Conservation (phyloP, 2,329 filamentous ascomycete genomes). For the Diaporthe sp. region DNA sequence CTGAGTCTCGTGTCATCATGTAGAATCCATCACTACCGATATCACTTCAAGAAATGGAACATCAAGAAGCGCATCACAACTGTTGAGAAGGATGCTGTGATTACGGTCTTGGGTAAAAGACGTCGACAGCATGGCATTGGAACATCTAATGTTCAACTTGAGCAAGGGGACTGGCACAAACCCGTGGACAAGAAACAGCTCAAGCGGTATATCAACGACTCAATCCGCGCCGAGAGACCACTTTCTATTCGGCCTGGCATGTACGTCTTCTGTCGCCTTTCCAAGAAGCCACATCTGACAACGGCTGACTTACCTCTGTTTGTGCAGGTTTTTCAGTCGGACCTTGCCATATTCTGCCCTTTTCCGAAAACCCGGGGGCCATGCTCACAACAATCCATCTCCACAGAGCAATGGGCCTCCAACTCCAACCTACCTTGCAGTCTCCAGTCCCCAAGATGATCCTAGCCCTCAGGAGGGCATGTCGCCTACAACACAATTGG, state of each 20-base stretch:
- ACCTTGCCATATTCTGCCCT: slow-evolving; percentile 8
- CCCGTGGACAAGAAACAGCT: slow-evolving; percentile 44
- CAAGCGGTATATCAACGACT: slow-evolving; percentile 43
- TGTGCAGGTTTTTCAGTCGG: slow-evolving; percentile 2
- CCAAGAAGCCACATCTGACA: fast-evolving
- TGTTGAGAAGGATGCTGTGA: slow-evolving; percentile 44
- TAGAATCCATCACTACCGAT: slow-evolving; percentile 43
- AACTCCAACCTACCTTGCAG: slow-evolving; percentile 8
- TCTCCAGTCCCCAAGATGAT: not conserved
- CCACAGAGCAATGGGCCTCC: not conserved
- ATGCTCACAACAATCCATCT: not conserved
- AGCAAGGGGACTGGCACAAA: slow-evolving; percentile 41
- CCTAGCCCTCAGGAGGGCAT: not conserved
- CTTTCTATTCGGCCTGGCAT: slow-evolving; percentile 15
- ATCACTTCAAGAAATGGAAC: slow-evolving; percentile 23
- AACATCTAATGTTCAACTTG: slow-evolving; percentile 34
- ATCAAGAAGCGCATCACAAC: slow-evolving; percentile 41
- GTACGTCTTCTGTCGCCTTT: not conserved
- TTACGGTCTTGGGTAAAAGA: slow-evolving; percentile 19
- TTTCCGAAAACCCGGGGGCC: not conserved
- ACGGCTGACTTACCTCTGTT: not conserved
- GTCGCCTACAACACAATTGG: slow-evolving; percentile 2
- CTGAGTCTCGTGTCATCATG: slow-evolving; percentile 33
- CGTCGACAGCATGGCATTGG: not conserved
- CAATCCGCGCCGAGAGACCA: slow-evolving; percentile 32